phyloP scores from a whole-genome alignment of 2,329 filamentous ascomycete species.

The Corynespora cassiicola region DNA sequence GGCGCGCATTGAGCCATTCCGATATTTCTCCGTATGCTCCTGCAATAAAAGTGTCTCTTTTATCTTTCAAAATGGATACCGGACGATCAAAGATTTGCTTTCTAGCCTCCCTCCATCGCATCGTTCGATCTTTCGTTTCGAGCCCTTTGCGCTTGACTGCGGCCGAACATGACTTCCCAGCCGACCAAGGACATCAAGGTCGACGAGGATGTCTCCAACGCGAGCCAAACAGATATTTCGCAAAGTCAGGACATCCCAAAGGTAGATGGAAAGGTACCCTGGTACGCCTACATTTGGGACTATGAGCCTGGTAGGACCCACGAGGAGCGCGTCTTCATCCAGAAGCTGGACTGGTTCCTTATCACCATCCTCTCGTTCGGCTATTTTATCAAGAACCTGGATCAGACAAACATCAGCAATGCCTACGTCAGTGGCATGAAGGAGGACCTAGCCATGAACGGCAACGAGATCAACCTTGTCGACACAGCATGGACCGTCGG shows the following conservation, averaged over 20 bases:
- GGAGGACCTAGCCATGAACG: slow-evolving; percentile 28
- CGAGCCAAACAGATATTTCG: neutral
- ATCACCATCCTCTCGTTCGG: slow-evolving; percentile 27
- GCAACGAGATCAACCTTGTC: slow-evolving; percentile 29
- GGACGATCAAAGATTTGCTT: slow-evolving; percentile 7
- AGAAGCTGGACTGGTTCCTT: slow-evolving; percentile 27
- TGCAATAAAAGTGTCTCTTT: neutral
- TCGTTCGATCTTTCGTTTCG: neutral
- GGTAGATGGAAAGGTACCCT: slow-evolving; percentile 21
- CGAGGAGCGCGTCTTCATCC: slow-evolving; percentile 26
- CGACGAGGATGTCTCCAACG: slow-evolving; percentile 1
- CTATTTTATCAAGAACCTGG: slow-evolving; percentile 34
- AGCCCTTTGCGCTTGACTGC: neutral
- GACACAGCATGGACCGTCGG: slow-evolving; percentile 26
- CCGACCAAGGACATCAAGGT: slow-evolving; percentile 2
- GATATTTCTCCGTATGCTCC: slow-evolving; percentile 1
- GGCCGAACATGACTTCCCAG: neutral
- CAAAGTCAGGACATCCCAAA: neutral
- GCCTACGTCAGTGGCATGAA: slow-evolving; percentile 34
- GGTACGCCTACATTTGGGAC: slow-evolving; percentile 35
- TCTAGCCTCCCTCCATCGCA: slow-evolving; percentile 5
- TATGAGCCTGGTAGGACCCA: slow-evolving; percentile 30
- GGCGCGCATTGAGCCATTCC: slow-evolving; percentile 16
- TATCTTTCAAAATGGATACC: neutral
- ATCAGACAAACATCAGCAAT: slow-evolving; percentile 32